A percentile compares a stretch with the other conserved stretches of the same genome.
These are phyloP conservation scores for Teratosphaeria zuluensis DNA, from an alignment of 2,329 filamentous ascomycete genomes.

Conservation along the genomic window DNA sequence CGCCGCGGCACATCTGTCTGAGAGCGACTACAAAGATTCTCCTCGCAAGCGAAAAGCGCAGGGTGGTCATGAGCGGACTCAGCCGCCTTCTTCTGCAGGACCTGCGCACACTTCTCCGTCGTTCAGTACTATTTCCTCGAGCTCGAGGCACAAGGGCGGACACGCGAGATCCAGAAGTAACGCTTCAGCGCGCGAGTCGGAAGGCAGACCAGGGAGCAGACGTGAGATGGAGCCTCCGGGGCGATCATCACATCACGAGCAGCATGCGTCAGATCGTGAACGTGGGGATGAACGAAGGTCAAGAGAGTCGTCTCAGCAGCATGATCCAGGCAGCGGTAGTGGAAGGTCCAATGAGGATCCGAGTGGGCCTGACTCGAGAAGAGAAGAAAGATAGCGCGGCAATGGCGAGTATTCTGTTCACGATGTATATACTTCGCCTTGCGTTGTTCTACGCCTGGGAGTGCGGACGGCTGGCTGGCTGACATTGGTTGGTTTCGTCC, in stretches of 20 bases:
- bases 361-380: neutral
- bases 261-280: neutral
- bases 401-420: neutral
- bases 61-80: slow-evolving; percentile 41
- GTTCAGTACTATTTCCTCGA: slow-evolving; percentile 47
- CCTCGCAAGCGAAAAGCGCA: slow-evolving; percentile 77
- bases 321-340: neutral
- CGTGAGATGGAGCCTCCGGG: slow-evolving; percentile 10
- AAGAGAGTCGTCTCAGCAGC: slow-evolving; percentile 1
- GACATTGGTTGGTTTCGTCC: neutral
- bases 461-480: neutral
- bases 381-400: neutral
- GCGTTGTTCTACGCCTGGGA: neutral
- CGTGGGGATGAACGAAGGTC: slow-evolving; percentile 1
- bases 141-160: slow-evolving; percentile 43
- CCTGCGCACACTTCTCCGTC: slow-evolving; percentile 40
- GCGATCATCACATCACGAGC: neutral
- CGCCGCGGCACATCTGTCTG: slow-evolving; percentile 41
- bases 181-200: slow-evolving; percentile 34
- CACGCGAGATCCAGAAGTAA: slow-evolving; percentile 60
- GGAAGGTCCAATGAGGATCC: slow-evolving; percentile 1
- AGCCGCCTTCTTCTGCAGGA: slow-evolving; percentile 39
- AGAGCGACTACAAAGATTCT: slow-evolving; percentile 58
- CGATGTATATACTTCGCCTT: neutral
- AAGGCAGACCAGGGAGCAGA: slow-evolving; percentile 13